Evolutionary conservation across 768 basidiomycete genomes (phyloP), one percentile per base, ranked within the genome.

Genomic region (Candolleomyces eurysporus): DNA sequence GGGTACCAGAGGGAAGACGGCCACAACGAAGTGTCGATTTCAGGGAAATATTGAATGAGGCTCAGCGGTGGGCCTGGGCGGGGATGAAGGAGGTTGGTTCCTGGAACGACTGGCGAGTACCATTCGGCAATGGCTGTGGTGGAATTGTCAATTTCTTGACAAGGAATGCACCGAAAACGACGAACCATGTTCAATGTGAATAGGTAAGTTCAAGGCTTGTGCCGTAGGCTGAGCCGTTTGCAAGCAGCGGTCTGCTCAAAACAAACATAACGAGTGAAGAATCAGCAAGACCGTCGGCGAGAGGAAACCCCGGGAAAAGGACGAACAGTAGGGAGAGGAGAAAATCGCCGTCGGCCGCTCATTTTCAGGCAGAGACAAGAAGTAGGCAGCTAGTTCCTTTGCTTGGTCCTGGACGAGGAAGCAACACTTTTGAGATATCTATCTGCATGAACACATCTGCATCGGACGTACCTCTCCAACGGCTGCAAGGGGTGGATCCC

Each of bases 281-380:
- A 14, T n/a, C 40, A 53, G 30, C 56, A 26, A 21, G 19, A 21
- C 10, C 36, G 22, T 21, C 11, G 21, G 17, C 17, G 17, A 49
- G 45, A 8, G 21, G 42, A 10, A 46, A 26, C 6, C 21, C 32
- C 32, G 43, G 51, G 26, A 22, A 22, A 53, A 19, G 11, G 26
- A 69, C 73, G 68, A 76, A 92, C 92, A 94, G 69, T 90, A 93
- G 8, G 92, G 92, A 10, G 92, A 94, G 11, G 90, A 92, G 71
- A 92, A 89, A 60, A 94, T 90, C 5, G 84, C 87, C 2, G 88
- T 92, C 1, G 92, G 92, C 13, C 82, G 79, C 48, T 88, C 80
- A 7, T 86, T 79, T 58, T 82, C 79, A 16, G 91, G 89, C 16
- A 93, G 75, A 8, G 84, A 82, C 21, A 77, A 63, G 65, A 93